Evolutionary conservation across 768 basidiomycete genomes (phyloP).

Genomic region (Hebeloma cylindrosporum): DNA sequence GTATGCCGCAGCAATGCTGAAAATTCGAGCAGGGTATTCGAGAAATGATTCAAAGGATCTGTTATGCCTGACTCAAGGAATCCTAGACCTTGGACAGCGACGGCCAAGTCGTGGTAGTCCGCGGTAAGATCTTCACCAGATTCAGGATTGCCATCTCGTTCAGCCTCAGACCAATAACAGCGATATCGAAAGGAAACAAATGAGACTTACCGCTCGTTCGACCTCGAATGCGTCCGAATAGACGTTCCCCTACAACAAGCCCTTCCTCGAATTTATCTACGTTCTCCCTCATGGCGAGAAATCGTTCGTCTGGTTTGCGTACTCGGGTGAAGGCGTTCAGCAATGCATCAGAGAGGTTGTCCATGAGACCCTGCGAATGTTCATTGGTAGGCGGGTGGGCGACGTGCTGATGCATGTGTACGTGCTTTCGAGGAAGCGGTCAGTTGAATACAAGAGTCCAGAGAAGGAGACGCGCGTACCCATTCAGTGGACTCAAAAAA

Average conservation of each 20-base stretch:
- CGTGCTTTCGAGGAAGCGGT: conserved; percentile 55
- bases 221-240: conserved; percentile 75
- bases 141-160: conserved; percentile 81
- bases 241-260: conserved; percentile 74
- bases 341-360: conserved; percentile 94
- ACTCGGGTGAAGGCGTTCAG: conserved; percentile 95
- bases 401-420: conserved; percentile 95
- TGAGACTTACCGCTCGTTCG: conserved; percentile 81
- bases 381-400: conserved; percentile 91
- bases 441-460: background rate
- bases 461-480: conserved; percentile 50
- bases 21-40: conserved; percentile 93
- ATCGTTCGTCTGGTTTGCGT: conserved; percentile 95
- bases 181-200: conserved; percentile 24
- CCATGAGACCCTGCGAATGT: conserved; percentile 76
- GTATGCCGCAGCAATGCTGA: conserved; percentile 85
- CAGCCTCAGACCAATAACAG: conserved; percentile 68
- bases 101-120: conserved; percentile 97
- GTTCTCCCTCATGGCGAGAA: conserved; percentile 85
- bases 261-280: conserved; percentile 98
- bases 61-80: conserved; percentile 99
- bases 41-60: conserved; percentile 95
- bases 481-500: conserved; percentile 99
- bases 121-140: conserved; percentile 90
- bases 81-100: conserved; percentile 94